Percentiles rank a stretch among this genome's conserved stretches.
These are phyloP conservation scores for Glycine tomentella DNA, from an alignment of 306 rosid species.

Conservation along the genomic window DNA sequence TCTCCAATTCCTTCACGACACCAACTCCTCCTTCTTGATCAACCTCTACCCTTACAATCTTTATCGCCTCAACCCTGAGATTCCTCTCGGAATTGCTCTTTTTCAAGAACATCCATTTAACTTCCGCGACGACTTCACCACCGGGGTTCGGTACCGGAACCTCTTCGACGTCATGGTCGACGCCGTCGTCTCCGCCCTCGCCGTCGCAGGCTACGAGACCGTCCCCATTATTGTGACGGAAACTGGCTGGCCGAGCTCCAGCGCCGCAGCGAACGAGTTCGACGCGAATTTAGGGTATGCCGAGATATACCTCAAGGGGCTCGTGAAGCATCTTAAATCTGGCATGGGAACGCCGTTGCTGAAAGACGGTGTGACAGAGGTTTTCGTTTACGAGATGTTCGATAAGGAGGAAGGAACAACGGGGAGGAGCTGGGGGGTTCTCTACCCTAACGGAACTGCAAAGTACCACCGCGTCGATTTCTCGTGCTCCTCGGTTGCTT, in stretches of 20 bases:
- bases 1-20: slow-evolving; percentile 73
- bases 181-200: slow-evolving; percentile 72
- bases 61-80: slow-evolving; percentile 65
- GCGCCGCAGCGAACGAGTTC: slow-evolving; percentile 53
- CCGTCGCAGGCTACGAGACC: slow-evolving; percentile 63
- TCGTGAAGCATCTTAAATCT: slow-evolving; percentile 67
- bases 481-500: slow-evolving; percentile 43
- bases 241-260: slow-evolving; percentile 87
- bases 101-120: slow-evolving; percentile 74
- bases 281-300: slow-evolving; percentile 78
- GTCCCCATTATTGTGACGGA: slow-evolving; percentile 76
- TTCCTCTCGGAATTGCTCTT: slow-evolving; percentile 75
- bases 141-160: slow-evolving; percentile 84
- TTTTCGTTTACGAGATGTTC: slow-evolving; percentile 74
- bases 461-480: slow-evolving; percentile 66
- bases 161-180: slow-evolving; percentile 88
- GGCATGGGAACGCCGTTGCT: slow-evolving; percentile 76
- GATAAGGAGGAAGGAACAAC: slow-evolving; percentile 53
- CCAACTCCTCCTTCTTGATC: slow-evolving; percentile 87
- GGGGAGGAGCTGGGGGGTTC: slow-evolving; percentile 71
- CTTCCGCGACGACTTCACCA: slow-evolving; percentile 76
- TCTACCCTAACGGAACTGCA: slow-evolving; percentile 66
- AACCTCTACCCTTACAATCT: slow-evolving; percentile 83
- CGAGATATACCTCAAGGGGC: slow-evolving; percentile 71
- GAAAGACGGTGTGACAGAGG: slow-evolving; percentile 67